Percentiles rank a stretch among this genome's conserved stretches.
Evolutionary conservation across 2,329 filamentous ascomycete genomes (phyloP).

Genomic region (Apiospora phragmitis): DNA sequence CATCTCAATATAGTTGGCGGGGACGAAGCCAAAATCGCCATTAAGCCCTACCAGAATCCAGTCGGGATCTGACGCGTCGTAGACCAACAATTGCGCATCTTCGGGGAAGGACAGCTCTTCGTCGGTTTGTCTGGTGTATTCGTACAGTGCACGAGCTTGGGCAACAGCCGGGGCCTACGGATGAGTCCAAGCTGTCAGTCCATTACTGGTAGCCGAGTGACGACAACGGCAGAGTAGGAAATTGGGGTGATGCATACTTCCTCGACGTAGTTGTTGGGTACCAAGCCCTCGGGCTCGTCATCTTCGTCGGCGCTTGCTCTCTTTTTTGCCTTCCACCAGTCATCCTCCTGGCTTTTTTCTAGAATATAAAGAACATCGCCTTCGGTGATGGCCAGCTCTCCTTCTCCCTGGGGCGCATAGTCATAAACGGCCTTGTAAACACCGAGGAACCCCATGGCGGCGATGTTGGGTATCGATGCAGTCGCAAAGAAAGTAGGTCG

Average conservation of each 20-base stretch:
- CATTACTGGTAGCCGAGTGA: slow-evolving; percentile 26
- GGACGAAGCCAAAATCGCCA: slow-evolving; percentile 89
- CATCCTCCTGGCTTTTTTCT: slow-evolving; percentile 74
- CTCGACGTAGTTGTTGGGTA: slow-evolving; percentile 94
- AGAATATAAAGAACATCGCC: slow-evolving; percentile 87
- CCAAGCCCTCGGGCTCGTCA: slow-evolving; percentile 84
- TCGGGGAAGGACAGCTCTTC: slow-evolving; percentile 96
- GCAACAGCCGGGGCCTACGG: slow-evolving; percentile 63
- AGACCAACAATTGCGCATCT: slow-evolving; percentile 79
- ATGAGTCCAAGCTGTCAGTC: slow-evolving; percentile 9
- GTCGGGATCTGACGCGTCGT: slow-evolving; percentile 88
- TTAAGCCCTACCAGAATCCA: slow-evolving; percentile 91
- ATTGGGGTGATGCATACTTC: slow-evolving; percentile 62
- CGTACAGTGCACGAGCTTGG: slow-evolving; percentile 90
- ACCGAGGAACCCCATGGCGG: slow-evolving; percentile 83
- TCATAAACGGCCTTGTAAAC: slow-evolving; percentile 91
- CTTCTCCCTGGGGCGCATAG: slow-evolving; percentile 83
- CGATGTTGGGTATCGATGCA: slow-evolving; percentile 11
- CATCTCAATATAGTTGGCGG: slow-evolving; percentile 92
- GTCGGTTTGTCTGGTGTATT: slow-evolving; percentile 95
- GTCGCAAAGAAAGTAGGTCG: background rate
- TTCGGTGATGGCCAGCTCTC: slow-evolving; percentile 81
- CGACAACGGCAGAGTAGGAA: background rate
- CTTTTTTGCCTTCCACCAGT: slow-evolving; percentile 98
- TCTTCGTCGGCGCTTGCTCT: slow-evolving; percentile 80